A percentile compares a stretch with the other conserved stretches of the same genome.
Conservation (phyloP, 2,329 filamentous ascomycete genomes). For the Fusarium illudens region DNA sequence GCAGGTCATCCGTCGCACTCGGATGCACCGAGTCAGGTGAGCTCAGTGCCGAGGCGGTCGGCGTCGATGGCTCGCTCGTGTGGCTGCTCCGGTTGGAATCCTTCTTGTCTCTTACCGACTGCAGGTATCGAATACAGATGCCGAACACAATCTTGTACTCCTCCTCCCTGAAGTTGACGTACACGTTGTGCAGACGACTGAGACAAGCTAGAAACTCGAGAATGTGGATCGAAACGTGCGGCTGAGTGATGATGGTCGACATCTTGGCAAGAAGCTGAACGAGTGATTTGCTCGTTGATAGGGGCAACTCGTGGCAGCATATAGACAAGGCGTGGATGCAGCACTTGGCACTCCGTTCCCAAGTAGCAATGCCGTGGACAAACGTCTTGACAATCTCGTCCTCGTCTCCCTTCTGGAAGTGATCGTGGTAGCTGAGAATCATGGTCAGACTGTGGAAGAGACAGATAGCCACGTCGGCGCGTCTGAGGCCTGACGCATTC, state of each 20-base stretch:
- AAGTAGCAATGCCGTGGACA: constrained; percentile 81
- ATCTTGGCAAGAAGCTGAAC: constrained; percentile 90
- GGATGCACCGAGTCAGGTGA: constrained; percentile 35
- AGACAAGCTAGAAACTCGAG: constrained; percentile 93
- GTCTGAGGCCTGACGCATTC: constrained; percentile 78
- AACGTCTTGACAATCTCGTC: constrained; percentile 91
- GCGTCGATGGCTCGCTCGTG: constrained; percentile 53
- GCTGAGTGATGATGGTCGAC: constrained; percentile 94
- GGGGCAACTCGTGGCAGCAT: constrained; percentile 92
- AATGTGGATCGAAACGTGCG: constrained; percentile 91
- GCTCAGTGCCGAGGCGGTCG: constrained; percentile 29
- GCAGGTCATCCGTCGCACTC: constrained; percentile 72
- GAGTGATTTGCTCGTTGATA: constrained; percentile 84
- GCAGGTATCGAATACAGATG: constrained; percentile 92
- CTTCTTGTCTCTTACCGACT: constrained; percentile 80
- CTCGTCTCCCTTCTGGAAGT: constrained; percentile 84
- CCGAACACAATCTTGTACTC: constrained; percentile 95
- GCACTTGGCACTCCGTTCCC: constrained; percentile 86
- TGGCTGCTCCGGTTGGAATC: constrained; percentile 57
- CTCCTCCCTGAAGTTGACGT: constrained; percentile 87
- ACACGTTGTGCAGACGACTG: constrained; percentile 83
- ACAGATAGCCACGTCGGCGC: constrained; percentile 87
- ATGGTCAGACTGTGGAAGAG: constrained; percentile 88
- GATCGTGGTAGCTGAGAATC: constrained; percentile 87
- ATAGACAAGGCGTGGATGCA: constrained; percentile 96